Percentiles rank a stretch among this genome's conserved stretches.
These are phyloP conservation scores for Rhodotorula mucilaginosa DNA, from an alignment of 1,284 basidiomycete genomes.

Conservation along the genomic window DNA sequence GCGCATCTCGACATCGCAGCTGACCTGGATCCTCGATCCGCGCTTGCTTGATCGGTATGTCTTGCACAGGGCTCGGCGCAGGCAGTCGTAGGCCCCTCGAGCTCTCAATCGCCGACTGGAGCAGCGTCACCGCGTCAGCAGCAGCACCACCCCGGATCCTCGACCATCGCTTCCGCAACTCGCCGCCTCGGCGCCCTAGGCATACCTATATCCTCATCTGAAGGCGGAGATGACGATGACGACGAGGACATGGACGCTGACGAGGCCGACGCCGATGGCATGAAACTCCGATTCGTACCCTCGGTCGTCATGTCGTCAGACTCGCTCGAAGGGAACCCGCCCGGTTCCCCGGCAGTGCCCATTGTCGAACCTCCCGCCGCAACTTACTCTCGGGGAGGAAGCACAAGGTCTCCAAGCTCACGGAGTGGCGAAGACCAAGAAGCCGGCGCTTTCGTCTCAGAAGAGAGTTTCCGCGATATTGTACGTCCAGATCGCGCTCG, in stretches of 20 bases:
- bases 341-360: slow-evolving; percentile 6
- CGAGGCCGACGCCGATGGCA: not conserved
- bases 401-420: slow-evolving; percentile 16
- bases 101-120: not conserved
- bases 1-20: not conserved
- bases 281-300: no score
- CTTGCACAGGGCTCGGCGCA: not conserved
- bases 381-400: slow-evolving; percentile 18
- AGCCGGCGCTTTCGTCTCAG: slow-evolving; percentile 13
- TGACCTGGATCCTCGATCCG: no score
- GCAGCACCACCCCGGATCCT: not conserved
- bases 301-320: slow-evolving; percentile 11
- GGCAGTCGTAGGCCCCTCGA: not conserved
- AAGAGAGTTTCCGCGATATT: slow-evolving; percentile 29
- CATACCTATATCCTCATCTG: slow-evolving; percentile 23
- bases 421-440: not conserved
- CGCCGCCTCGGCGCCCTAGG: slow-evolving; percentile 25
- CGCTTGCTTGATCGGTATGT: not conserved
- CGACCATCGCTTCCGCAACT: not conserved
- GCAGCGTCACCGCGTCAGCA: not conserved
- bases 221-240: slow-evolving; percentile 10
- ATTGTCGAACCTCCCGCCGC: slow-evolving; percentile 3
- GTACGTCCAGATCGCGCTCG: not conserved
- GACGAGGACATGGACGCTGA: not conserved
- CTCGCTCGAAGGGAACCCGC: slow-evolving; percentile 25